These are phyloP conservation scores for Aspergillus sparsus DNA, from an alignment of 495 filamentous ascomycete species.

Conservation along the genomic window DNA sequence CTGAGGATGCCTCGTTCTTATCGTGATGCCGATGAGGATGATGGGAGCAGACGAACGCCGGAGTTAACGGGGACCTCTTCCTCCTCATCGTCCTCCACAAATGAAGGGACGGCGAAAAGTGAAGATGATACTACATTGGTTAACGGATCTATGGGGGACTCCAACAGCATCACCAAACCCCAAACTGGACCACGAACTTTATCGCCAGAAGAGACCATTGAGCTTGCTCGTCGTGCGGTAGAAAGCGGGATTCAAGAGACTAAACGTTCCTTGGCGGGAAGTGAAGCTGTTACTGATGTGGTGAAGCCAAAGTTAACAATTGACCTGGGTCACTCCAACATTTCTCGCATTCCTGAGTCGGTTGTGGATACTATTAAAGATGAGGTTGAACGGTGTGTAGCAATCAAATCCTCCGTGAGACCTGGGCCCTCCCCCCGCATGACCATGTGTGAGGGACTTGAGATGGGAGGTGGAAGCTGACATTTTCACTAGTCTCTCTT, in stretches of 20 bases:
- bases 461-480: constrained; percentile 12
- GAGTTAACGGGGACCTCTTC: constrained; percentile 30
- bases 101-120: constrained; percentile 31
- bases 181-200: constrained; percentile 32
- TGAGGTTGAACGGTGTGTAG: constrained; percentile 80
- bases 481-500: constrained; percentile 66
- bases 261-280: constrained; percentile 66
- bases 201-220: constrained; percentile 49
- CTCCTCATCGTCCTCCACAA: constrained; percentile 28
- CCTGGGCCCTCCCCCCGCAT: not conserved
- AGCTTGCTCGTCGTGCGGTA: constrained; percentile 65
- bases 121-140: constrained; percentile 39
- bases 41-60: constrained; percentile 25
- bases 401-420: constrained; percentile 1
- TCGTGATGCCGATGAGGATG: constrained; percentile 39
- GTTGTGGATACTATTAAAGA: constrained; percentile 91
- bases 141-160: constrained; percentile 35
- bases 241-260: constrained; percentile 67
- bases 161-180: constrained; percentile 24
- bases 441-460: not conserved
- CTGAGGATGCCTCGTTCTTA: constrained; percentile 38
- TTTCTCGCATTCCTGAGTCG: constrained; percentile 78
- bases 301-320: constrained; percentile 81
- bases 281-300: constrained; percentile 65
- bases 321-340: constrained; percentile 81